Base-by-base conservation (phyloP, 1,284 basidiomycete genomes). In the Rhodotorula sp. region DNA sequence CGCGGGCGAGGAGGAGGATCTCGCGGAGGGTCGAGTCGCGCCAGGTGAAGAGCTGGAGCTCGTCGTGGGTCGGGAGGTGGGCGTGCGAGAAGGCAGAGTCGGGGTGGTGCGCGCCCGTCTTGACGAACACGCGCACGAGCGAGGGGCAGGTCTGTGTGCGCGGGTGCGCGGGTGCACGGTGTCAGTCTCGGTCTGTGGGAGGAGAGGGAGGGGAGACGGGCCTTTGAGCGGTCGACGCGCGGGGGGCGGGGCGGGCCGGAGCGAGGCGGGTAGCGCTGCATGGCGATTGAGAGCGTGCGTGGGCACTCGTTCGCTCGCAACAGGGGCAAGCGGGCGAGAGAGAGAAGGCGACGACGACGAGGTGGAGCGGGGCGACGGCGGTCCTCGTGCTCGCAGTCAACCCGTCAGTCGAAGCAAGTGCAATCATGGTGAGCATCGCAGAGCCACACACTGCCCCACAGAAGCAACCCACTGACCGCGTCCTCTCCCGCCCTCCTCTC, bases 1-100 rank as follows among this genome's bases (percentile, higher is more conserved):
- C 71, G 41, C 68, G 69, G 13, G 76, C 70, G 54, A 72, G 68
- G 62, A 73, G 55, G 45, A 77, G 34, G 54, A 78, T 48, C 57
- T 78, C 77, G 10, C 71, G 68, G 10, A 77, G 55, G 34, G 77
- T 76, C 60, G 74, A 66, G 69, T 78, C 78, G 34, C 75, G 73
- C 74, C 74, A 75, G 58, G 69, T 64, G 66, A 66, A 75, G 60
- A 75, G 45, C 52, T 75, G 71, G 54, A 48, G 48, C 44, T 71
- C 74, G 64, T 75, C 62, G 2, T 23, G 23, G 1, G 49, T 17
- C 7, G 64, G 74, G 27, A 56, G 52, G 7, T 46, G 46, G 27
- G 58, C 50, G 25, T 48, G 27, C n/a, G 69, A 45, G 66, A 69
- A 76, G 13, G 68, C 70, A 4, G 58, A 21, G 52, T 72, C 72